These are phyloP conservation scores for Botrytis fabae DNA, from an alignment of 2,329 filamentous ascomycete species.

Conservation along the genomic window DNA sequence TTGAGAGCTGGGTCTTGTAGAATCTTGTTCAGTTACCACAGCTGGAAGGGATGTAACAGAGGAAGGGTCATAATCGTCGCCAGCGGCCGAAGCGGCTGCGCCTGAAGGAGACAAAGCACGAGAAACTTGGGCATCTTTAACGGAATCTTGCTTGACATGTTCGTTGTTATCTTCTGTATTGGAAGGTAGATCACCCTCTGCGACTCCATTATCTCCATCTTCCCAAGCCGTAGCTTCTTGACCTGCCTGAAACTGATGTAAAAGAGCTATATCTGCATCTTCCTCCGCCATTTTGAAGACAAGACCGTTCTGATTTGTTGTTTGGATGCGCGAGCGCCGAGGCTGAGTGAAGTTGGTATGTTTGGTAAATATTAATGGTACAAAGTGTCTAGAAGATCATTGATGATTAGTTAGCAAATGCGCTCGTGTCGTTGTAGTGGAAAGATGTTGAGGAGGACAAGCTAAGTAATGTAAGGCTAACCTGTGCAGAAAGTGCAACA, in stretches of 20 bases:
- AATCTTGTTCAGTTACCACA: conserved; percentile 35
- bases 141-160: conserved; percentile 42
- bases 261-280: conserved; percentile 43
- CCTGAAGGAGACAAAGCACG: conserved; percentile 42
- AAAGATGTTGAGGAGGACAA: neutral
- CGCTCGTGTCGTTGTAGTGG: neutral
- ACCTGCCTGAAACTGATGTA: conserved; percentile 42
- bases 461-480: neutral
- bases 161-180: conserved; percentile 42
- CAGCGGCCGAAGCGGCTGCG: conserved; percentile 38
- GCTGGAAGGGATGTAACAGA: conserved; percentile 39
- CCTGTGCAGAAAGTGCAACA: neutral
- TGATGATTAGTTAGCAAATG: neutral
- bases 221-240: conserved; percentile 40
- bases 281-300: conserved; percentile 40
- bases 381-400: neutral
- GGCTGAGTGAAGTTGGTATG: neutral
- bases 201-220: conserved; percentile 35
- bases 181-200: conserved; percentile 39
- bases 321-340: conserved; percentile 6
- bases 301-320: conserved; percentile 16
- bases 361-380: neutral
- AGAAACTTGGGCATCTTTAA: conserved; percentile 43
- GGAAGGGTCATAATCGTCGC: conserved; percentile 41
- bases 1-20: conserved; percentile 40